Evolutionary conservation across 2,329 filamentous ascomycete genomes (phyloP).

Genomic region (Calonectria naviculata): DNA sequence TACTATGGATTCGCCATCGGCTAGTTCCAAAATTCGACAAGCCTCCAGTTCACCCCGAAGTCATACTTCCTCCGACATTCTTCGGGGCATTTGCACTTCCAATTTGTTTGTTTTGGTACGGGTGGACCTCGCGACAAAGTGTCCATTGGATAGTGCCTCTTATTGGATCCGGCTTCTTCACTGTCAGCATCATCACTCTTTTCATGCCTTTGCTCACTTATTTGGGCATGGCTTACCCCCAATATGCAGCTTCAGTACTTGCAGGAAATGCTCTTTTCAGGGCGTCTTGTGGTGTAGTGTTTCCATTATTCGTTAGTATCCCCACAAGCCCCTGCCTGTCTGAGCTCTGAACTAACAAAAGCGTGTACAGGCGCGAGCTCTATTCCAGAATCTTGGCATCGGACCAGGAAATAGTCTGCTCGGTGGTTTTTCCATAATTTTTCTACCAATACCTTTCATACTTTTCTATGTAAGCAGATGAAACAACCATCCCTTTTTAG

Average conservation of each 20-base stretch:
- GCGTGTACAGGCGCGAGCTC: not conserved
- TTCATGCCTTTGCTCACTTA: conserved; percentile 27
- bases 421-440: not conserved
- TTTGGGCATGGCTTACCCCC: conserved; percentile 15
- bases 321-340: not conserved
- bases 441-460: conserved; percentile 11
- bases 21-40: conserved; percentile 12
- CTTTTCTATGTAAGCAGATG: not conserved
- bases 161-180: conserved; percentile 6
- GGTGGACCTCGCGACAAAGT: conserved; percentile 10
- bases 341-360: not conserved
- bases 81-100: conserved; percentile 72
- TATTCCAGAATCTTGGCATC: conserved; percentile 11
- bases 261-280: conserved; percentile 17
- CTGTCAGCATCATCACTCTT: not conserved
- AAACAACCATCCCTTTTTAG: too few relatives aligned
- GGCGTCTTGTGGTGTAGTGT: conserved; percentile 9
- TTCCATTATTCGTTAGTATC: conserved; percentile 4
- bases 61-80: conserved; percentile 58
- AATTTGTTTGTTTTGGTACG: conserved; percentile 25
- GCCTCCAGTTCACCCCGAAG: conserved; percentile 3
- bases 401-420: conserved; percentile 8
- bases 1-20: conserved; percentile 20
- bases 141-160: conserved; percentile 21
- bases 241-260: conserved; percentile 7